These are phyloP conservation scores for Pestalotiopsis sp. DNA, from an alignment of 2,329 filamentous ascomycete genomes.

Conservation along the genomic window DNA sequence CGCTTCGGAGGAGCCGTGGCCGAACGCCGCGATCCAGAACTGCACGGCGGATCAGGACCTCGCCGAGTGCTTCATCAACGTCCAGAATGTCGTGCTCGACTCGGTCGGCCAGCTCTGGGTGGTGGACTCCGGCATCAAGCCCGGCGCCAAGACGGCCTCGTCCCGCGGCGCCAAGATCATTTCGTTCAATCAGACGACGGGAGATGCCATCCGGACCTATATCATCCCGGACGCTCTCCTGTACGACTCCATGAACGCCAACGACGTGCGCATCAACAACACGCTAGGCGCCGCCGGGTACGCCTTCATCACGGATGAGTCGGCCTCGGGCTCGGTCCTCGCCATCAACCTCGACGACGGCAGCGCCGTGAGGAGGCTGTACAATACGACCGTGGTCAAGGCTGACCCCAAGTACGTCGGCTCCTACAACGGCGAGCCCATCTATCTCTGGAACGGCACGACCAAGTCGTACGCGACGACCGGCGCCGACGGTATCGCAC, in stretches of 20 bases:
- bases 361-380: conserved; percentile 35
- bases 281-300: conserved; percentile 40
- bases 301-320: conserved; percentile 44
- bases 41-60: conserved; percentile 37
- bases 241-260: conserved; percentile 38
- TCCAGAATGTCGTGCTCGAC: conserved; percentile 46
- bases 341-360: conserved; percentile 40
- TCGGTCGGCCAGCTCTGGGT: conserved; percentile 40
- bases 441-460: conserved; percentile 39
- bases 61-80: conserved; percentile 45
- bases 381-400: conserved; percentile 37
- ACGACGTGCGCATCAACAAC: conserved; percentile 45
- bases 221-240: conserved; percentile 36
- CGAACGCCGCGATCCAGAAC: conserved; percentile 40
- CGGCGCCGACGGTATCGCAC: conserved; percentile 39
- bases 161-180: conserved; percentile 43
- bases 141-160: conserved; percentile 28
- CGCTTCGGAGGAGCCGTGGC: conserved; percentile 40
- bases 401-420: conserved; percentile 42
- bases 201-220: conserved; percentile 37
- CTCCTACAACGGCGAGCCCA: conserved; percentile 35
- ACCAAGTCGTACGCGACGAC: conserved; percentile 30
- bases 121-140: conserved; percentile 41
- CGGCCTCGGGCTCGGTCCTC: conserved; percentile 37
- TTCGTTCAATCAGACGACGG: conserved; percentile 37